Base-by-base conservation (phyloP, 164 flowering plant species). In the Houttuynia cordata region DNA sequence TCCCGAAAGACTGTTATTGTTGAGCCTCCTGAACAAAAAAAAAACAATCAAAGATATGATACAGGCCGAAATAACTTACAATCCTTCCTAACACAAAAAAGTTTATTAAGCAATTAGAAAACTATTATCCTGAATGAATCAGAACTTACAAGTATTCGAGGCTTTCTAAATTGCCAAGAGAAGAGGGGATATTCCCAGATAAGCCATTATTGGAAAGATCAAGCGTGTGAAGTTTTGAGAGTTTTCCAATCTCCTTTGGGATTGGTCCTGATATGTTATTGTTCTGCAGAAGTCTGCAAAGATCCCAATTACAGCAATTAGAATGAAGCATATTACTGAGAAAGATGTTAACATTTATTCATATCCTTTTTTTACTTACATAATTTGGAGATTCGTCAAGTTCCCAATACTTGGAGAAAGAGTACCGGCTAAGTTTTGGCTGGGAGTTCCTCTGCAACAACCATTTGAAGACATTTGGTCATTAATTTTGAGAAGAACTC, bases 1-100 rank as follows among this genome's bases (percentile, higher is more conserved):
- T 57, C 99, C 99, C 53, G 86, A 70, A 21, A 94, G 81, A 79
- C 84, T 85, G 70, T 94, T 94, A 58, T 91, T 94, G 73, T 87
- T 94, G 37, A 94, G 83, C 84, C 95, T 81, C 97, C 99, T 93
- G 67, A n/a, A 47, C 24, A 53, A n/a, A 52, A 30, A 30, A 2
- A 30, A 30, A 30, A 6, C 37, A 30, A 30, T 30, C 37, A 30
- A 30, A 6, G 37, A 30, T 30, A 30, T 30, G 37, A 30, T 30
- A 30, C 6, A 30, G 37, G 37, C 37, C 37, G 2, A 30, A 30
- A 30, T 2, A 30, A 30, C 6, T 30, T 30, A 30, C 37, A 30
- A 30, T 30, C 37, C 37, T 56, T 7, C 17, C 7, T 23, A 0
- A 4, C 10, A 24, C 23, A 9, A 24, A 9, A 24, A 21, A 1